Conservation (phyloP, 2,329 filamentous ascomycete species). For the Ustulina deusta region DNA sequence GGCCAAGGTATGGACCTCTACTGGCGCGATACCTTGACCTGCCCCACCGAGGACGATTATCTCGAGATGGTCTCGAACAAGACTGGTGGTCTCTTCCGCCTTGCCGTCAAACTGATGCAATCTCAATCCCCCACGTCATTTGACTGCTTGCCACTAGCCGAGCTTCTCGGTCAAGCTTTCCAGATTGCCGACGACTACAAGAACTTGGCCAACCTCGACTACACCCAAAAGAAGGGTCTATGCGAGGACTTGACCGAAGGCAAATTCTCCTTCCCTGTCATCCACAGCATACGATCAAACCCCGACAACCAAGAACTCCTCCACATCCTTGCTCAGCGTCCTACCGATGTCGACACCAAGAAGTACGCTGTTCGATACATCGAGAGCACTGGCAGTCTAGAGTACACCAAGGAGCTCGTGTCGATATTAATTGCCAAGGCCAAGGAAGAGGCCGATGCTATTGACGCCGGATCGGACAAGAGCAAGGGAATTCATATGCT, state of each 20-base stretch:
- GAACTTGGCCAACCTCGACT: conserved; percentile 81
- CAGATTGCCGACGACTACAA: conserved; percentile 95
- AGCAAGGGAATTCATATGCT: conserved; percentile 72
- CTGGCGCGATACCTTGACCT: conserved; percentile 87
- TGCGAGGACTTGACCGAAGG: conserved; percentile 97
- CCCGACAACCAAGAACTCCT: conserved; percentile 82
- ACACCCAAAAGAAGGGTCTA: conserved; percentile 89
- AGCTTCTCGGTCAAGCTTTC: conserved; percentile 85
- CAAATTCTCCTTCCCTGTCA: conserved; percentile 96
- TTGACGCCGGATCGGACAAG: conserved; percentile 71
- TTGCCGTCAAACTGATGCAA: conserved; percentile 90
- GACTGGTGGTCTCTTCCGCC: conserved; percentile 85
- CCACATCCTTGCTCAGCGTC: conserved; percentile 93
- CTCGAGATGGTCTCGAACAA: conserved; percentile 94
- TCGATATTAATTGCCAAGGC: conserved; percentile 73
- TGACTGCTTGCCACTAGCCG: conserved; percentile 86
- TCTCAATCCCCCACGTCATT: conserved; percentile 69
- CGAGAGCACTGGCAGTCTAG: conserved; percentile 89
- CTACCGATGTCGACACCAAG: conserved; percentile 88
- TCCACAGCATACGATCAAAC: conserved; percentile 87
- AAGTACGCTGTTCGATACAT: conserved; percentile 92
- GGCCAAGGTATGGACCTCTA: conserved; percentile 95
- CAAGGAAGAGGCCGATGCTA: conserved; percentile 70
- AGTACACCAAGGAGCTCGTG: conserved; percentile 80
- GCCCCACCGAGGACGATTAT: conserved; percentile 88